phyloP scores from a whole-genome alignment of 2,329 filamentous ascomycete genomes.

The Lasiodiplodia gonubiensis region DNA sequence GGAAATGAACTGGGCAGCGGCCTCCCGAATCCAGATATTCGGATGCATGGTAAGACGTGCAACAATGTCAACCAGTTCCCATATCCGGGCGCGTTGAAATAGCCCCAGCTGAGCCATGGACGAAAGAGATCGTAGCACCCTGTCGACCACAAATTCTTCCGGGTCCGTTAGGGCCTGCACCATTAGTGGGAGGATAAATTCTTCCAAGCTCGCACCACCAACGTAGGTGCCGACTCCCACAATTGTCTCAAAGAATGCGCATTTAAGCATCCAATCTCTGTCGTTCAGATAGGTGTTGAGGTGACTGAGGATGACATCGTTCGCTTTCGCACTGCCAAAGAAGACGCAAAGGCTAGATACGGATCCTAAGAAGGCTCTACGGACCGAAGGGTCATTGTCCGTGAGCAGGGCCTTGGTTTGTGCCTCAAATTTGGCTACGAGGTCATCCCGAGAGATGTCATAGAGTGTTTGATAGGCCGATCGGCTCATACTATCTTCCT shows the following conservation, averaged over 20 bases:
- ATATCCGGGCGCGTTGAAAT: conserved; percentile 80
- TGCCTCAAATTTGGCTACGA: conserved; percentile 81
- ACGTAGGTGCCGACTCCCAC: conserved; percentile 91
- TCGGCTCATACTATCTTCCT: conserved; percentile 72
- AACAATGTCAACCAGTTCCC: conserved; percentile 85
- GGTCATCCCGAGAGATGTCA: conserved; percentile 81
- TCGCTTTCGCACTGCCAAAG: conserved; percentile 88
- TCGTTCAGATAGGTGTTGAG: conserved; percentile 98
- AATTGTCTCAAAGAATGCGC: conserved; percentile 93
- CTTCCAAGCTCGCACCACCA: conserved; percentile 86
- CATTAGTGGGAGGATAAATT: conserved; percentile 95
- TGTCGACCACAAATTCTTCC: conserved; percentile 93
- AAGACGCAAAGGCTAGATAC: conserved; percentile 93
- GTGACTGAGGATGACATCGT: conserved; percentile 95
- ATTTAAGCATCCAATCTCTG: conserved; percentile 94
- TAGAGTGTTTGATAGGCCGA: conserved; percentile 80
- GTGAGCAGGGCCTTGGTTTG: conserved; percentile 91
- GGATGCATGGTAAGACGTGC: conserved; percentile 90
- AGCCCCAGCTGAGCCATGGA: conserved; percentile 87
- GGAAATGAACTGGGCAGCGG: conserved; percentile 81
- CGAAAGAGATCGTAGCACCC: conserved; percentile 84
- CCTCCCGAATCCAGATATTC: conserved; percentile 93
- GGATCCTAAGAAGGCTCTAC: conserved; percentile 87
- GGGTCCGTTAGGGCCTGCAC: conserved; percentile 90
- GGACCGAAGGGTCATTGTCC: conserved; percentile 82